Percentiles rank a stretch among this genome's conserved stretches.
These are phyloP conservation scores for Daldinia caldariorum DNA, from an alignment of 495 filamentous ascomycete species.

Conservation along the genomic window DNA sequence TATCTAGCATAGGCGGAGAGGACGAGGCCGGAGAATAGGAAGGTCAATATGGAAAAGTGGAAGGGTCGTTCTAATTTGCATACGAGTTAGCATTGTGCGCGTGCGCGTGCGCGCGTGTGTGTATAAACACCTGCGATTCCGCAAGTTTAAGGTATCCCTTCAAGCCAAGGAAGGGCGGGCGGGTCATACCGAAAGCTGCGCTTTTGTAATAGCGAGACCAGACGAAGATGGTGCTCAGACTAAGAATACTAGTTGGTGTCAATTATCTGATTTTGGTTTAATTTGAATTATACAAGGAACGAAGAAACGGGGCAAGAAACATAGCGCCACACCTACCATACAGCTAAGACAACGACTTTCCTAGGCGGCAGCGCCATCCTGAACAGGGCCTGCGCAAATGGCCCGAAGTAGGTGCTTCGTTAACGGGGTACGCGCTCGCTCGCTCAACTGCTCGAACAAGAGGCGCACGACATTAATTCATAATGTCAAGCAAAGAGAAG, in stretches of 20 bases:
- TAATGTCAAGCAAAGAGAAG: background rate
- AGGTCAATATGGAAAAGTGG: slow-evolving; percentile 43
- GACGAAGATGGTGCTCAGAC: slow-evolving; percentile 30
- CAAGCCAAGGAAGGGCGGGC: background rate
- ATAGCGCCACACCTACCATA: slow-evolving; percentile 25
- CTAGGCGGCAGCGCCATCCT: slow-evolving; percentile 24
- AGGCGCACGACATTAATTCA: slow-evolving; percentile 17
- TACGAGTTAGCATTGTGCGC: slow-evolving; percentile 9
- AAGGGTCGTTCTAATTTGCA: slow-evolving; percentile 39
- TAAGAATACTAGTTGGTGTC: slow-evolving; percentile 22
- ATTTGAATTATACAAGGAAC: background rate
- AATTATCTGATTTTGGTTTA: slow-evolving; percentile 11
- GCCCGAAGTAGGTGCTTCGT: slow-evolving; percentile 8
- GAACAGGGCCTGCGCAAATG: background rate
- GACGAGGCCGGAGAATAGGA: slow-evolving; percentile 33
- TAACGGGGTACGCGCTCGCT: slow-evolving; percentile 1
- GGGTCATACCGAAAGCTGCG: slow-evolving; percentile 42
- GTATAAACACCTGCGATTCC: no score
- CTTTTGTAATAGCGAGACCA: slow-evolving; percentile 44
- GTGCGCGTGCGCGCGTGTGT: background rate
- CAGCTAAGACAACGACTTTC: slow-evolving; percentile 26
- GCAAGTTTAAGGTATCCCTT: background rate
- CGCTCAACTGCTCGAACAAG: slow-evolving; percentile 2
- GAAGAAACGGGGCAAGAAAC: slow-evolving; percentile 4
- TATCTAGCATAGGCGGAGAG: slow-evolving; percentile 35